Base-by-base conservation (phyloP, 2,329 filamentous ascomycete genomes). In the Ophiostoma sp. region DNA sequence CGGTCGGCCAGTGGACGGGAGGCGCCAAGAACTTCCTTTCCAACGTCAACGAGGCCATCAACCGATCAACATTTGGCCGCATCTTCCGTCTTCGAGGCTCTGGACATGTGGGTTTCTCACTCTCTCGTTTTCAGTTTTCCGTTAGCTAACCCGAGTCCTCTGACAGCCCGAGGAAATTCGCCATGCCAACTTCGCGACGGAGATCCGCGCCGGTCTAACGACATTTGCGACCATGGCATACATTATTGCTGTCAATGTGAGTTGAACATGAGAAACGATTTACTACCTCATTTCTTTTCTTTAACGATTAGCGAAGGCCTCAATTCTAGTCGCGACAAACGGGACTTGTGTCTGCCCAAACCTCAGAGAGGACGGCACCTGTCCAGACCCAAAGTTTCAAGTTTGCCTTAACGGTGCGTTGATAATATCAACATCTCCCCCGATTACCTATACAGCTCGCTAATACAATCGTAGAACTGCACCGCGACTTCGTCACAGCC, bases 181-280 rank as follows among this genome's bases (percentile, higher is more conserved):
- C 74, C 89, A 89, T 50, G 87, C 92, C 48, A 90, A 87, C 74
- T 94, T 95, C 81, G 90, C 93, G 76, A 92, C 89, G 28, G 93
- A 96, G 81, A 83, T 96, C 73, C 90, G 93, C 36, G 93, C 93
- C 39, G 93, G 93, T 1, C 80, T 95, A 71, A 94, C 93, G 1
- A 96, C 93, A 2, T 93, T 93, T 79, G 90, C 91, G 72, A 92
- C 91, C 2, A 94, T 94, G 93, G 91, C 92, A 17, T 95, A 95
- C 82, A 95, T 96, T 77, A 94, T 96, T 79, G 91, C 91, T 9
- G 90, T 91, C 75, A 91, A 91, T 77, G 88, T 89, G 76, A 78
- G 85, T 78, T 28, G 8, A 3, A 6, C 6, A 1, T 36, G 7
- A 22, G 19, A 28, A 3, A 2, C 3, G 2, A 8, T 25, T 28